Evolutionary conservation across 768 basidiomycete genomes (phyloP), one percentile per base, ranked within the genome.

Genomic region (Paxillus involutus): DNA sequence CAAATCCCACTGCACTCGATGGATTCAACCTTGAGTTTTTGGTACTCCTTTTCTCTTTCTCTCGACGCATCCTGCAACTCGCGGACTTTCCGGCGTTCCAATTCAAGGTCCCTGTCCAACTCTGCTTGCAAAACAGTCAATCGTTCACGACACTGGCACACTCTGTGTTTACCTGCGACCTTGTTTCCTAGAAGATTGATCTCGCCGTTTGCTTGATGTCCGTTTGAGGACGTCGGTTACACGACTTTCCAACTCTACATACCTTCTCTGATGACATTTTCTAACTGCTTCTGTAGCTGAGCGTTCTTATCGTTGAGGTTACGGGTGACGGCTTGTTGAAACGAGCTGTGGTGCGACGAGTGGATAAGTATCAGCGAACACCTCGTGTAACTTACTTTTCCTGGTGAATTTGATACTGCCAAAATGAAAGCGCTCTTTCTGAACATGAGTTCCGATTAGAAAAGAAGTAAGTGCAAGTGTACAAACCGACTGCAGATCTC

Each of bases 371-470:
- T 14, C 9, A 30, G 50, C 44, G 14, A 40, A 36, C 26, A 29
- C 29, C 26, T 26, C 4, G 26, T 53, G 6, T 19, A 21, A 60
- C 71, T 53, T 52, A 89, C 91, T 81, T 85, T 74, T 94, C 91
- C 70, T 94, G 91, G 58, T 90, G 88, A 47, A 86, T 81, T 63
- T 94, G 91, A 67, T 94, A 94, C 67, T 91, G 89, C 91, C 91
- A 94, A 68, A 94, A 94, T 4, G 91, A 89, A 53, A 93, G 80
- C 4, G 91, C 89, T 19, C 90, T 91, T 51, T 26, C 32, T 30
- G 17, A 35, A 12, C 4, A 43, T 65, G 47, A 56, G 44, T 47
- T 33, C 43, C 19, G 43, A 42, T 26, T 46, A 47, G 29, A 33
- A 56, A 16, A 11, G 37, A 24, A 44, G 12, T 26, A 14, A 17